These are phyloP conservation scores for Wickerhamomyces canadensis DNA, from an alignment of 805 yeast species.

Conservation along the genomic window DNA sequence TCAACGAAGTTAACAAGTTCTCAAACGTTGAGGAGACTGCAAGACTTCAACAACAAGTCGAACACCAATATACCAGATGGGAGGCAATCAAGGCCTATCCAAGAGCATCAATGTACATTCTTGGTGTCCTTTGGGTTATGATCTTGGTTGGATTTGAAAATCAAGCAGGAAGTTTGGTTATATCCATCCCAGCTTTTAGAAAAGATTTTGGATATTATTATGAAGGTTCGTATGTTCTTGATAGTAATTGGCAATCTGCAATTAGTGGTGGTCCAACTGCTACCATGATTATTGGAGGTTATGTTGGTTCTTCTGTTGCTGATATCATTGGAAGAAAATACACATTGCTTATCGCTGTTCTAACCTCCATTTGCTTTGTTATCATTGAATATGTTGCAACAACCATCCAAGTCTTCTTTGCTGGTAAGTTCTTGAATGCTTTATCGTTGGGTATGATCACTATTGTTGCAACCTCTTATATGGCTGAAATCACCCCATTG, in stretches of 20 bases:
- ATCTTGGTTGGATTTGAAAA: slow-evolving; percentile 39
- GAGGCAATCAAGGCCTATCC: slow-evolving; percentile 35
- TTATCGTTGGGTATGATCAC: slow-evolving; percentile 35
- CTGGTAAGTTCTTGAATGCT: slow-evolving; percentile 36
- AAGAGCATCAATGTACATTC: slow-evolving; percentile 34
- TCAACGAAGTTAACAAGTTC: too few species aligned
- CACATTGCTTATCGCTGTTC: slow-evolving; percentile 25
- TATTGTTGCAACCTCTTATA: slow-evolving; percentile 32
- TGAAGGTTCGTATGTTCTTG: slow-evolving; percentile 25
- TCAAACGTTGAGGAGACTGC: too few species aligned
- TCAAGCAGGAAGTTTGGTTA: slow-evolving; percentile 33
- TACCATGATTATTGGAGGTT: slow-evolving; percentile 27
- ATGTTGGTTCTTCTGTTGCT: slow-evolving; percentile 17
- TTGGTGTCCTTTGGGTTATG: slow-evolving; percentile 32
- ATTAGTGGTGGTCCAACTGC: slow-evolving; percentile 27
- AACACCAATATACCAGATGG: slow-evolving; percentile 3
- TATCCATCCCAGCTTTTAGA: slow-evolving; percentile 31
- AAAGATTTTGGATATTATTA: slow-evolving; percentile 28
- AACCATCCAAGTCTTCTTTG: slow-evolving; percentile 30
- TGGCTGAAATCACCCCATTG: slow-evolving; percentile 37
- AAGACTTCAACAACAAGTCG: too few species aligned
- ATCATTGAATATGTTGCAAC: slow-evolving; percentile 35
- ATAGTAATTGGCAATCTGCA: slow-evolving; percentile 41
- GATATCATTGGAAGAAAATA: slow-evolving; percentile 32
- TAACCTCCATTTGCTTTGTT: slow-evolving; percentile 29